Conservation (phyloP, 805 yeast genomes). For the Sugiyamaella lignohabitans region DNA sequence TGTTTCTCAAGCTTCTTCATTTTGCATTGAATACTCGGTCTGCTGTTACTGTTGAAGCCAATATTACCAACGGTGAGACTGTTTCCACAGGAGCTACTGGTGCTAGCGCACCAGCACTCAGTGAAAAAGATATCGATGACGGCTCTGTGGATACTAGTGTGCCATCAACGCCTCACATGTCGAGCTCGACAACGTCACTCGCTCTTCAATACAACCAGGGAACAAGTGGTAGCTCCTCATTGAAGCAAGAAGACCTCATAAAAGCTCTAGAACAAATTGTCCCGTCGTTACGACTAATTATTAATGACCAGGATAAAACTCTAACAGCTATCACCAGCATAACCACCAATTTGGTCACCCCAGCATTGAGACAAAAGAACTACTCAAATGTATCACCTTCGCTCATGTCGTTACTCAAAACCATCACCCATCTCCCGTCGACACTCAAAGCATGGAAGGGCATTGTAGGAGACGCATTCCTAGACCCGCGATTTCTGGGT, state of each 20-base stretch:
- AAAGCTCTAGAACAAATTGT: conserved; percentile 37
- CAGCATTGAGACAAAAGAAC: conserved; percentile 44
- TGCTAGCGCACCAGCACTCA: not conserved
- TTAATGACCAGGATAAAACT: conserved; percentile 59
- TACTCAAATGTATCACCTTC: conserved; percentile 6
- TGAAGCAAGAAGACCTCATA: conserved; percentile 39
- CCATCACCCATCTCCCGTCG: conserved; percentile 21
- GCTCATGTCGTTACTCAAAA: conserved; percentile 6
- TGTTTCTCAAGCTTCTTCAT: conserved; percentile 32
- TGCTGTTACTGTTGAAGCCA: not conserved
- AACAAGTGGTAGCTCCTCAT: not conserved
- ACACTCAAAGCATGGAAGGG: conserved; percentile 57
- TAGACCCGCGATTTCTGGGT: conserved; percentile 53
- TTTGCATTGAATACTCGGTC: conserved; percentile 20
- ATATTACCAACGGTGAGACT: too few species aligned
- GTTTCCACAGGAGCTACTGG: not conserved
- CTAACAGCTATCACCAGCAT: conserved; percentile 45
- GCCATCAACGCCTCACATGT: not conserved
- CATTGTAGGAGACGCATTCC: conserved; percentile 55
- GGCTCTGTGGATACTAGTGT: not conserved
- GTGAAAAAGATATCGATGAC: not conserved
- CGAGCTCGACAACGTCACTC: not conserved
- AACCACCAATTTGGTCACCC: conserved; percentile 46
- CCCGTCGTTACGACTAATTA: conserved; percentile 37
- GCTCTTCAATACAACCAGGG: not conserved